Evolutionary conservation across 2,329 filamentous ascomycete genomes (phyloP).

Genomic region (Aspergillus ochraceoroseus): DNA sequence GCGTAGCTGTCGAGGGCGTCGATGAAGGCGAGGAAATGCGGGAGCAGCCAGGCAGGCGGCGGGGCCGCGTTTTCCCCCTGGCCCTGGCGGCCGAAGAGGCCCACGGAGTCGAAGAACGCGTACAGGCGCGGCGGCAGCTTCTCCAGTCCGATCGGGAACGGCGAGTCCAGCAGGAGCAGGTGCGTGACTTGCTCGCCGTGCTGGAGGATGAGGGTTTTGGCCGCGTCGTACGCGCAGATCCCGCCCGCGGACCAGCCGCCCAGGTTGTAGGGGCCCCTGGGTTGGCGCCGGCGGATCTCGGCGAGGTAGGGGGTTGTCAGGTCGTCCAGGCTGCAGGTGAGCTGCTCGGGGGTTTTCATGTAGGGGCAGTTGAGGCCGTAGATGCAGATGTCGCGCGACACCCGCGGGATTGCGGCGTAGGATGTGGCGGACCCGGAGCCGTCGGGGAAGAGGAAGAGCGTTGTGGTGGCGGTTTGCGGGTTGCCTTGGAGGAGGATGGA

Average conservation of each 20-base stretch:
- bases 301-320: conserved; percentile 39
- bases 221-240: conserved; percentile 64
- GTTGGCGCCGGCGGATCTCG: conserved; percentile 47
- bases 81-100: conserved; percentile 48
- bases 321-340: conserved; percentile 35
- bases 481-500: conserved; percentile 44
- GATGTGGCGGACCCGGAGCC: conserved; percentile 47
- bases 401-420: conserved; percentile 41
- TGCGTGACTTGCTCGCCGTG: conserved; percentile 55
- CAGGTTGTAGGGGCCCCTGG: conserved; percentile 57
- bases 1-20: conserved; percentile 40
- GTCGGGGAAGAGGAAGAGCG: conserved; percentile 44
- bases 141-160: conserved; percentile 63
- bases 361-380: conserved; percentile 45
- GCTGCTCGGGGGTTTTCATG: conserved; percentile 41
- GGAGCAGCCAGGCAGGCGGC: conserved; percentile 48
- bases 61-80: conserved; percentile 41
- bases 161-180: conserved; percentile 62
- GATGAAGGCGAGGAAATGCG: conserved; percentile 51
- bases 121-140: conserved; percentile 56
- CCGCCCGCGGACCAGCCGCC: conserved; percentile 75
- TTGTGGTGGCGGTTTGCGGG: conserved; percentile 41
- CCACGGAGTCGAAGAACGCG: conserved; percentile 47
- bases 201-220: conserved; percentile 53
- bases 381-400: conserved; percentile 40